Base-by-base conservation (phyloP, 495 filamentous ascomycete genomes). In the Penicillium antarcticum region DNA sequence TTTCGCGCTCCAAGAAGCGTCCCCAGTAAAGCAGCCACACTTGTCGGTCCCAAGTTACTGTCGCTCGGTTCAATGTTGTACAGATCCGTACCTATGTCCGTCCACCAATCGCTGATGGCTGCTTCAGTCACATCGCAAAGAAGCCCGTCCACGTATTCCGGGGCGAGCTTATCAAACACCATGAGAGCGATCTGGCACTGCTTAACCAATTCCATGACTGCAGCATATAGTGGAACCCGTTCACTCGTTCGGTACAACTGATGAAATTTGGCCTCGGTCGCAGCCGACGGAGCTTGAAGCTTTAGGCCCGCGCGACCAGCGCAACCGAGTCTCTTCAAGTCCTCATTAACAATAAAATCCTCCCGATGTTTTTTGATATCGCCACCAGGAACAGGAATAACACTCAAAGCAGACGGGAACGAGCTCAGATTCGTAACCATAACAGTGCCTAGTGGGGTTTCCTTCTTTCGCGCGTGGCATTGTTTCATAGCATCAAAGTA, bases 91-190 rank as follows among this genome's bases (percentile, higher is more conserved):
- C 95, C 94, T 37, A 97, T 86, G 57, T 97, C 90, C 2, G 86
- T 84, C 94, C 94, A 98, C 94, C 95, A 98, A 67, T 96, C 88
- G 55, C 84, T 86, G 60, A 98, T 84, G 3, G 91, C 89, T 50
- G 79, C 84, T 61, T 98, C 94, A 0, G 94, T 98, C 13, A 92
- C 73, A 71, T 98, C 94, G 60, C 94, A 98, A 11, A 98, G 79
- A 24, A 96, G 67, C 1, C 94, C 94, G 64, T 98, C 94, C 21
- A 89, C 90, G 62, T 95, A 97, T 53, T 89, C 89, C n/a, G 85
- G 81, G 2, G 87, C 84, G 21, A 97, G 72, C 55, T 88, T 88
- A n/a, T 82, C 89, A 69, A 96, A 98, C 41, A 96, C 73, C 63
- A 88, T 82, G 56, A 98, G 73, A 0, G 94, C 92, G 10, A 88